phyloP scores from a whole-genome alignment of 164 flowering plant genomes.

The Stephania yunnanensis region DNA sequence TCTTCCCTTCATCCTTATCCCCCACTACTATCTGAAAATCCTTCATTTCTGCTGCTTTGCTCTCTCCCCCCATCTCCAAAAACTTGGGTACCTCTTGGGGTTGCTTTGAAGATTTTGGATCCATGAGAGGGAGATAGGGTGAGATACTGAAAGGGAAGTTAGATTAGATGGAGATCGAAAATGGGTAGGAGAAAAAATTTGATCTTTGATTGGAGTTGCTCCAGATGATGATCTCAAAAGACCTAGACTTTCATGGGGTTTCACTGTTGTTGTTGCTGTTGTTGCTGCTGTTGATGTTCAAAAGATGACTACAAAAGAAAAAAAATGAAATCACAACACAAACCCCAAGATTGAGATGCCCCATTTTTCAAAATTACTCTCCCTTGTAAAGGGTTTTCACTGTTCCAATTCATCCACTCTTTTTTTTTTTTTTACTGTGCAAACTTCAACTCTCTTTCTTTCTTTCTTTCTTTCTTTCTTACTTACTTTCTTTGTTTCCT shows the following conservation, averaged over 20 bases:
- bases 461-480: background rate
- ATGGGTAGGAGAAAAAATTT: no score
- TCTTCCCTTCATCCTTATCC: slow-evolving; percentile 51
- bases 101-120: slow-evolving; percentile 54
- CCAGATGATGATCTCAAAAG: slow-evolving; percentile 38
- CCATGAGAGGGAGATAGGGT: slow-evolving; percentile 27
- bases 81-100: slow-evolving; percentile 32
- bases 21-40: slow-evolving; percentile 61
- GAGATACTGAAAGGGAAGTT: background rate
- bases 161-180: slow-evolving; percentile 10
- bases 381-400: background rate
- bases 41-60: slow-evolving; percentile 37
- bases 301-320: slow-evolving; percentile 22
- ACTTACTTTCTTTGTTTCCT: background rate
- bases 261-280: slow-evolving; percentile 34
- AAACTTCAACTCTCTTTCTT: slow-evolving; percentile 2
- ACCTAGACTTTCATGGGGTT: slow-evolving; percentile 40
- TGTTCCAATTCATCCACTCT: background rate
- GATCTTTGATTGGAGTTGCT: slow-evolving; percentile 33
- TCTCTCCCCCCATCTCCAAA: slow-evolving; percentile 39
- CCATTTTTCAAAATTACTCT: slow-evolving; percentile 4
- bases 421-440: background rate
- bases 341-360: slow-evolving; percentile 9
- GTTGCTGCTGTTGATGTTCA: slow-evolving; percentile 2
- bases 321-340: slow-evolving; percentile 10